Evolutionary conservation across 2,329 filamentous ascomycete species (phyloP).

Genomic region (Penicillium sp.): DNA sequence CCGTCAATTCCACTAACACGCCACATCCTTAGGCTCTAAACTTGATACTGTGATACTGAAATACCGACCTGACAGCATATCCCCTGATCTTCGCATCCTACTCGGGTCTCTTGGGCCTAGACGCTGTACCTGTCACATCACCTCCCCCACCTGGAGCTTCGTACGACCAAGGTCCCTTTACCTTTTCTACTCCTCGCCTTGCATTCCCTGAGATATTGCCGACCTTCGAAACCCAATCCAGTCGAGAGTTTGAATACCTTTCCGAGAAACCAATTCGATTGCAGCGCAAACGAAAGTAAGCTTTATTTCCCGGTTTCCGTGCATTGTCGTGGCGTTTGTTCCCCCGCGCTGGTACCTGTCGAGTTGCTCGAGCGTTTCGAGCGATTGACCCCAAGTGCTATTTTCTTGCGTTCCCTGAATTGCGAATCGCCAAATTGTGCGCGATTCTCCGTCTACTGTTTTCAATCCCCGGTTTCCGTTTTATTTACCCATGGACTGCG

Average conservation of each 20-base stretch:
- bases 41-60: background rate
- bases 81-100: background rate
- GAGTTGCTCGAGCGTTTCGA: background rate
- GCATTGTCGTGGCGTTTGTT: background rate
- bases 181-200: background rate
- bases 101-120: background rate
- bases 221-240: background rate
- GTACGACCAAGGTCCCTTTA: background rate
- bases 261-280: slow-evolving; percentile 3
- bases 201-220: background rate
- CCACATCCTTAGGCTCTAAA: slow-evolving; percentile 6
- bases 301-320: slow-evolving; percentile 4
- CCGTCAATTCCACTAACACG: slow-evolving; percentile 7
- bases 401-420: background rate
- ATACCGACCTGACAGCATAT: background rate
- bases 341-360: background rate
- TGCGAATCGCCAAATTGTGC: background rate
- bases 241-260: background rate
- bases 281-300: slow-evolving; percentile 21
- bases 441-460: background rate
- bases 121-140: slow-evolving; percentile 5
- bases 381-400: background rate
- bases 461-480: background rate
- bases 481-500: slow-evolving; percentile 10
- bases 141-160: background rate